phyloP scores from a whole-genome alignment of 345 rosid genomes.

The Brassica cretica region DNA sequence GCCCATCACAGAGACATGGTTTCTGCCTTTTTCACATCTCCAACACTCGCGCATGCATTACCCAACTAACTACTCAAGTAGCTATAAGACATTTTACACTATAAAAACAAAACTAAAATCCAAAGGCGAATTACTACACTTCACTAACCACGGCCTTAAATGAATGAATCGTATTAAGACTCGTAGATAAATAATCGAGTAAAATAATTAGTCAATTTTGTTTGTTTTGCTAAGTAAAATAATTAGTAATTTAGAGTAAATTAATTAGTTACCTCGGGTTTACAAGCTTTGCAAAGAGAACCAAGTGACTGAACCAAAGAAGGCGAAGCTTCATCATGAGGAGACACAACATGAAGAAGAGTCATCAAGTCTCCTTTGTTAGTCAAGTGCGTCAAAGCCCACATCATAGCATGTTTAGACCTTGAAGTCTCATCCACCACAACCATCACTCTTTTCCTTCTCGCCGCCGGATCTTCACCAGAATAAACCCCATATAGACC shows the following conservation, averaged over 20 bases:
- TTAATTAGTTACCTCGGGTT: conserved; percentile 67
- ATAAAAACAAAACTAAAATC: not conserved
- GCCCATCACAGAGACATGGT: conserved; percentile 21
- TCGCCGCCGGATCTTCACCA: conserved; percentile 41
- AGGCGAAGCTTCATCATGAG: conserved; percentile 39
- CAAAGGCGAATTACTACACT: not conserved
- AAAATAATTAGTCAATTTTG: not conserved
- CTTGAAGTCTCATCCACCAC: conserved; percentile 74
- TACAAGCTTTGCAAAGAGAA: conserved; percentile 85
- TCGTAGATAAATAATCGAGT: not conserved
- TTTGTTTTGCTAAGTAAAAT: not conserved
- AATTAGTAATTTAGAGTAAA: not conserved
- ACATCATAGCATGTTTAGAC: conserved; percentile 94
- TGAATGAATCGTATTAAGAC: not conserved
- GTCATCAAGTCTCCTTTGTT: conserved; percentile 82
- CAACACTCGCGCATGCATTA: conserved; percentile 33
- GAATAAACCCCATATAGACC: conserved; percentile 43
- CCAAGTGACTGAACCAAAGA: conserved; percentile 76
- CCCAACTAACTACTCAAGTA: conserved; percentile 40
- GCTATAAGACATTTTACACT: conserved; percentile 42
- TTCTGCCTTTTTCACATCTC: conserved; percentile 1
- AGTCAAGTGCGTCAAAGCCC: conserved; percentile 89
- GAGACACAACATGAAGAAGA: conserved; percentile 59
- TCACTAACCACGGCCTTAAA: not conserved
- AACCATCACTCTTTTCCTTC: conserved; percentile 89